Conservation (phyloP, 768 basidiomycete genomes). For the Postia placenta region DNA sequence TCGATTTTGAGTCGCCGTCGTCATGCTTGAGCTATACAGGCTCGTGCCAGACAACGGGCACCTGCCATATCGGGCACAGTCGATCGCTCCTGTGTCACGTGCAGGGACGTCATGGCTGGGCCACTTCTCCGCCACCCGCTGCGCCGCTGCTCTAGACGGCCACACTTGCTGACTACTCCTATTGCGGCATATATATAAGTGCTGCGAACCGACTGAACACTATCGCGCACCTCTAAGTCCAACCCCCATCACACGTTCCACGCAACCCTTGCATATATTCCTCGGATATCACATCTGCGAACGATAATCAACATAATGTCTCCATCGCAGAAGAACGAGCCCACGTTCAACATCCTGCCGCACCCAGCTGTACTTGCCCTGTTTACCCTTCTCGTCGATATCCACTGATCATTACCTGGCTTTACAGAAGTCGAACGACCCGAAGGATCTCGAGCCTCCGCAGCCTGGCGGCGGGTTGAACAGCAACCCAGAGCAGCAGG, state of each 20-base stretch:
- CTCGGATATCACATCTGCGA: background rate
- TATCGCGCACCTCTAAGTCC: background rate
- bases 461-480: constrained; percentile 32
- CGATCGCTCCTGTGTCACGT: background rate
- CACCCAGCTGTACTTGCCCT: constrained; percentile 43
- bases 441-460: constrained; percentile 40
- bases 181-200: background rate
- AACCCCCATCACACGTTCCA: background rate
- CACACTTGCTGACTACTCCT: background rate
- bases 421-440: constrained; percentile 53
- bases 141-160: background rate
- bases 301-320: constrained; percentile 13
- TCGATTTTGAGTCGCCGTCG: too few relatives aligned
- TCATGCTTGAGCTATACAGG: too few relatives aligned
- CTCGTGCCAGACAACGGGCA: background rate
- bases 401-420: background rate
- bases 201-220: background rate
- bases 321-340: constrained; percentile 27
- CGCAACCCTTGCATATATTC: background rate
- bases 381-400: background rate
- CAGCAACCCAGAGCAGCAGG: constrained; percentile 32
- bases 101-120: background rate
- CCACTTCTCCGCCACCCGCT: background rate
- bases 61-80: background rate
- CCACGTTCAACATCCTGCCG: constrained; percentile 46